Evolutionary conservation across 1,139 yeast species (phyloP).

Genomic region (Lodderomyces metapsilosis): DNA sequence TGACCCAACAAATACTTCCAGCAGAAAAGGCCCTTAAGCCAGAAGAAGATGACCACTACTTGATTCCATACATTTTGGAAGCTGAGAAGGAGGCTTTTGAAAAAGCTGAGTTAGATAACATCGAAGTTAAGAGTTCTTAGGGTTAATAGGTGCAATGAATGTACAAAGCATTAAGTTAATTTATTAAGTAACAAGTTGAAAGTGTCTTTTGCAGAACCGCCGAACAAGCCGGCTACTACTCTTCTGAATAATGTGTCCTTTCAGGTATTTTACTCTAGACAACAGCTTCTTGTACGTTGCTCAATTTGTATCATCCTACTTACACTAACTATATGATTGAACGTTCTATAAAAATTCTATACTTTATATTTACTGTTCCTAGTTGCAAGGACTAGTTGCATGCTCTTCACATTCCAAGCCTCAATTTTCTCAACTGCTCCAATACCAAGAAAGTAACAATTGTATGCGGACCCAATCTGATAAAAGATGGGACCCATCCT

Average conservation of each 20-base stretch:
- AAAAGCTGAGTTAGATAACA: constrained; percentile 84
- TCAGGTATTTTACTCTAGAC: too few species aligned
- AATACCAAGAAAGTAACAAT: constrained; percentile 79
- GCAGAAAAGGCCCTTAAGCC: constrained; percentile 73
- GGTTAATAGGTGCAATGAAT: background rate
- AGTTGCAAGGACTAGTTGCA: background rate
- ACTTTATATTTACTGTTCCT: background rate
- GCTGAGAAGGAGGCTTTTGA: constrained; percentile 92
- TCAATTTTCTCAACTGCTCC: constrained; percentile 67
- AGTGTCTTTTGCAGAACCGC: too few species aligned
- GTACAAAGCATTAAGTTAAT: background rate
- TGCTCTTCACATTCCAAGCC: constrained; percentile 44
- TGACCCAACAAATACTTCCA: constrained; percentile 85
- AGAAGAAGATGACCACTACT: constrained; percentile 81
- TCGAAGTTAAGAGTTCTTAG: constrained; percentile 33
- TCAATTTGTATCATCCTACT: too few species aligned
- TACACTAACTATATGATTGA: too few species aligned
- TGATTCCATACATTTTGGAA: constrained; percentile 87
- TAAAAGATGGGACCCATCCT: constrained; percentile 89
- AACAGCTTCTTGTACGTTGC: too few species aligned
- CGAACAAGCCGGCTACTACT: too few species aligned
- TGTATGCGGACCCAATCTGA: constrained; percentile 87
- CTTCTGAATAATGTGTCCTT: too few species aligned
- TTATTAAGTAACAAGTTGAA: too few species aligned
- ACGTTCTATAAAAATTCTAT: background rate